Base-by-base conservation (phyloP, 2,329 filamentous ascomycete species). In the Decorospora gaudefroyi region DNA sequence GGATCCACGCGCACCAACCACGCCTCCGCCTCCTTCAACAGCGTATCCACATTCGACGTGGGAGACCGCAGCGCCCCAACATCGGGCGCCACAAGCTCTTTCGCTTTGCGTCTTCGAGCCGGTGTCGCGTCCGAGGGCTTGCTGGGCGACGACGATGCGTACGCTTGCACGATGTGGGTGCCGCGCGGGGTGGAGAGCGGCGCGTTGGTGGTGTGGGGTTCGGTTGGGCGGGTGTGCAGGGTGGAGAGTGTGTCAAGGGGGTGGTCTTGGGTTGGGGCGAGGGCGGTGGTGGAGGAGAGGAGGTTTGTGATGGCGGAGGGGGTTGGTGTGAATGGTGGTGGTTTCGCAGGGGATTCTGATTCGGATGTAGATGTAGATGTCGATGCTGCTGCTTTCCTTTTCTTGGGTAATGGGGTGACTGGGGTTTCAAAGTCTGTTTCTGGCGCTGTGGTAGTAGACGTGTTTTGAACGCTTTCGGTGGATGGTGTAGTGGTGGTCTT, bases 1-100 rank as follows among this genome's bases (percentile, higher is more conserved):
- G 84, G 75, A 58, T 96, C 91, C 4, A 87, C 79, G 11, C 76
- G 76, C 55, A 91, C 78, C 5, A 97, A 76, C 70, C 95, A 86
- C 6, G 80, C 81, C 52, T 85, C 82, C 3, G 90, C 92, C 61
- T 90, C 80, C 28, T 87, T 78, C 2, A 97, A 78, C 11, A 96
- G 72, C 36, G 80, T 88, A 12, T 80, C 81, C 4, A 85, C 88
- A n/a, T 86, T 87, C 1, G 79, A 78, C 11, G 67, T 74, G 3
- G 78, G 72, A 28, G 47, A 37, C 2, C 49, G 53, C 15, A 63
- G 28, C 0, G 47, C 47, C 2, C 59, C 58, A 12, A 64, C 59
- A 21, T 64, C 62, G n/a, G 64, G 55, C 62, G 68, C 62, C 61
- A 71, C 53, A 62, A 72, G 57, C 57, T 46, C 67, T 56, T 47